Conservation (phyloP, 179 eudicot genomes). For the Beta macrorhiza region DNA sequence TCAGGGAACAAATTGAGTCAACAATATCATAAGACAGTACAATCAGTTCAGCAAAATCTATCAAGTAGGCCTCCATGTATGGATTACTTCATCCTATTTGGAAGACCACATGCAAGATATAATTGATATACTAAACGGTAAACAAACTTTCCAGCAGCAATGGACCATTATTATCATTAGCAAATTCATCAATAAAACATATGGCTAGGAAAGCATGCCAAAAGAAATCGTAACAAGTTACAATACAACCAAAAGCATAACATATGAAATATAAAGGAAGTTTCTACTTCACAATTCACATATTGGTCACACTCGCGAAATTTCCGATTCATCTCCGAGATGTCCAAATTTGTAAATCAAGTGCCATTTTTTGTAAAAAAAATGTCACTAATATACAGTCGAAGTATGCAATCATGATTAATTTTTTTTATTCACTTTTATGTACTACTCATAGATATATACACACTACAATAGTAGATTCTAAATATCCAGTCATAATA, state of each 20-base stretch:
- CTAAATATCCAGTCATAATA: too few relatives aligned
- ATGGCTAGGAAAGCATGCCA: neutral
- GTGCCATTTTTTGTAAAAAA: too few relatives aligned
- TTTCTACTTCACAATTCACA: neutral
- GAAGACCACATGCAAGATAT: constrained; percentile 25
- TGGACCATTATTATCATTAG: neutral
- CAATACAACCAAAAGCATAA: neutral
- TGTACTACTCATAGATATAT: too few relatives aligned
- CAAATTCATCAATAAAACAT: neutral
- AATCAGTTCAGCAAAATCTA: constrained; percentile 14
- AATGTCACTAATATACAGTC: too few relatives aligned
- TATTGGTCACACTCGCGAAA: neutral
- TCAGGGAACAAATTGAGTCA: constrained; percentile 26
- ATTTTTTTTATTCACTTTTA: too few relatives aligned
- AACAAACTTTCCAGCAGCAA: constrained; percentile 18
- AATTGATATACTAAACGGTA: constrained; percentile 12
- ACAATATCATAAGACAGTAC: constrained; percentile 24
- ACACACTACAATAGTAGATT: too few relatives aligned
- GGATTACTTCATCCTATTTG: constrained; percentile 16
- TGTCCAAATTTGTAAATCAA: too few relatives aligned
- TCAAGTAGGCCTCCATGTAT: constrained; percentile 30
- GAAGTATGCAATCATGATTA: too few relatives aligned
- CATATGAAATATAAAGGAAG: neutral
- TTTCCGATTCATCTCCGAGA: too few relatives aligned
- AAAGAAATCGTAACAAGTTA: neutral